These are phyloP conservation scores for Falciphora oryzae DNA, from an alignment of 2,329 filamentous ascomycete species.

Conservation along the genomic window DNA sequence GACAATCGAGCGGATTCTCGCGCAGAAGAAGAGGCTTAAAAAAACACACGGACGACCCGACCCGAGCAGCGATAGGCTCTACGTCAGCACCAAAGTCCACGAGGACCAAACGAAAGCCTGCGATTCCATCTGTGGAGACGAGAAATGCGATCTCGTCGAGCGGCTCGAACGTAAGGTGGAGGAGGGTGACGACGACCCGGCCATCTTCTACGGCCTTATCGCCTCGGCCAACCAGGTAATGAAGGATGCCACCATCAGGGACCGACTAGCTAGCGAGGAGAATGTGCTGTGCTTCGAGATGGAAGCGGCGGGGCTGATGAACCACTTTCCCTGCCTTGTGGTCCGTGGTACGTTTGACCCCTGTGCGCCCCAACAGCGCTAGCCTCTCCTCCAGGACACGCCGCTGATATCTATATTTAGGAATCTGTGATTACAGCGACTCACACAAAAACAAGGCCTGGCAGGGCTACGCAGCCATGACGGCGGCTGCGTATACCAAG, in stretches of 20 bases:
- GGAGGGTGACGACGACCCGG: conserved; percentile 26
- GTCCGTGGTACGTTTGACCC: conserved; percentile 3
- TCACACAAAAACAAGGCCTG: conserved; percentile 21
- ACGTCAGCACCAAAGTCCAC: not conserved
- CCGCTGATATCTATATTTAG: too few species aligned
- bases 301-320: too few species aligned
- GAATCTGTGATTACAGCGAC: conserved; percentile 27
- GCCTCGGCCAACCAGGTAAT: conserved; percentile 5
- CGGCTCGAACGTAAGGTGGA: conserved; percentile 20
- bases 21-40: too few species aligned
- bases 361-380: too few species aligned
- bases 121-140: not conserved
- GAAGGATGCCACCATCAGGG: not conserved
- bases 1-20: too few species aligned
- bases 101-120: conserved; percentile 1
- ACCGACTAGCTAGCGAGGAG: not conserved
- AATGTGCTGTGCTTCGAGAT: conserved; percentile 5
- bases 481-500: conserved; percentile 22
- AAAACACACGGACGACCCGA: not conserved
- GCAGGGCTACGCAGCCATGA: conserved; percentile 21
- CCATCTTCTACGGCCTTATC: not conserved
- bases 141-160: not conserved
- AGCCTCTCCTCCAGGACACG: too few species aligned
- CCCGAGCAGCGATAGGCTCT: not conserved
- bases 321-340: conserved; percentile 3